Evolutionary conservation across 352 stramenopile species (phyloP).

Genomic region (Phytopythium litorale): DNA sequence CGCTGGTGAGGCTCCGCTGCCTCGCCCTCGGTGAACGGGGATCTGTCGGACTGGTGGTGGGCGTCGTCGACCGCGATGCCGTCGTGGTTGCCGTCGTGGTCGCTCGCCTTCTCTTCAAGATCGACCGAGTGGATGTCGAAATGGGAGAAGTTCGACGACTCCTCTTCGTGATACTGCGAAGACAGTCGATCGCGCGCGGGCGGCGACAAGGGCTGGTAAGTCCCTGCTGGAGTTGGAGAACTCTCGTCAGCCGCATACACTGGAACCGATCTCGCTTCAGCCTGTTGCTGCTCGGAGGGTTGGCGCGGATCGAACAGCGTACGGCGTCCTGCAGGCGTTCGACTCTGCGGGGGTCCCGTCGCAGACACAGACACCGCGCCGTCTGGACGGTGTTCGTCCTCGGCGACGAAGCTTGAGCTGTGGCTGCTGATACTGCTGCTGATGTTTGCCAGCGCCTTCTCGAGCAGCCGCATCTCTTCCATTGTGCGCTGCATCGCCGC

Average conservation of each 20-base stretch:
- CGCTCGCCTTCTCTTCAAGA: not conserved
- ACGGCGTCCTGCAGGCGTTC: not conserved
- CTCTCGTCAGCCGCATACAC: not conserved
- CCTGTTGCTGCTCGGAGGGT: not conserved
- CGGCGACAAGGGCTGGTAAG: not conserved
- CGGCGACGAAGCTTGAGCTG: not conserved
- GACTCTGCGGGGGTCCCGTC: not conserved
- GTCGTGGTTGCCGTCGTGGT: not conserved
- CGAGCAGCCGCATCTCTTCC: conserved; percentile 57
- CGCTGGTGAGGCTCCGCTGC: conserved; percentile 40
- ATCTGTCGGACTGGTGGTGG: conserved; percentile 16
- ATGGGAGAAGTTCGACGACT: conserved; percentile 4
- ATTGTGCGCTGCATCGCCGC: conserved; percentile 45
- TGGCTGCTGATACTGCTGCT: conserved; percentile 56
- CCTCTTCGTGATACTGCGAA: not conserved
- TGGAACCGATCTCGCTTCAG: not conserved
- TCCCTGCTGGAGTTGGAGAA: not conserved
- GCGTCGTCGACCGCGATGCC: conserved; percentile 11
- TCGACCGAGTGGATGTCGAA: conserved; percentile 3
- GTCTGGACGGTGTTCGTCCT: not conserved
- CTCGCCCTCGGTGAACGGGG: conserved; percentile 5
- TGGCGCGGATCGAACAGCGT: not conserved
- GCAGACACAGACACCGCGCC: not conserved
- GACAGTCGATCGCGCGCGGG: conserved; percentile 3
- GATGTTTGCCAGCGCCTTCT: conserved; percentile 63